phyloP scores from a whole-genome alignment of 208 protist species.

The Balamuthia mandrillaris region DNA sequence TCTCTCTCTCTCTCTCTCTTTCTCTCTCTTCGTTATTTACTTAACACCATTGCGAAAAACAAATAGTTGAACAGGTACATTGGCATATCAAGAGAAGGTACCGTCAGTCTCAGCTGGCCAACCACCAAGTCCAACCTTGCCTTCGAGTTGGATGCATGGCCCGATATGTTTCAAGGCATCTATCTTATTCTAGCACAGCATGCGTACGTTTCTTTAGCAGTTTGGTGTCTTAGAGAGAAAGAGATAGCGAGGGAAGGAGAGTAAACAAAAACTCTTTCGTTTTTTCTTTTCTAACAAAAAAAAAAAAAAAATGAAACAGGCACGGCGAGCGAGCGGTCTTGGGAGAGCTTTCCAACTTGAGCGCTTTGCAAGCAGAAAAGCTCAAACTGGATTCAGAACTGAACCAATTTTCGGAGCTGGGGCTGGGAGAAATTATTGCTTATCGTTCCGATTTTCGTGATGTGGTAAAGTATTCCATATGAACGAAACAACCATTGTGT shows the following conservation, averaged over 20 bases:
- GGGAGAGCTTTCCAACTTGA: slow-evolving; percentile 11
- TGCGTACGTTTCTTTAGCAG: too few species aligned
- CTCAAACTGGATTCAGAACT: too few species aligned
- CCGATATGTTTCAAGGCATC: slow-evolving; percentile 32
- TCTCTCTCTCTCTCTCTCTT: too few species aligned
- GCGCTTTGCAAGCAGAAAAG: slow-evolving; percentile 3
- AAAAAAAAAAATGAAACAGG: neutral
- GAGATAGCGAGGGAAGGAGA: too few species aligned
- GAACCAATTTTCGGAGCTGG: too few species aligned
- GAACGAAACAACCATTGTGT: too few species aligned
- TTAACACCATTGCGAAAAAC: too few species aligned
- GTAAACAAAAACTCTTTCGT: too few species aligned
- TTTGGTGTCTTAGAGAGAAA: too few species aligned
- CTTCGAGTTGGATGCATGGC: slow-evolving; percentile 10
- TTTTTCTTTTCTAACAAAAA: neutral
- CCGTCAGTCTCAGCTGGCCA: slow-evolving; percentile 18
- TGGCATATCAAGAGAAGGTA: slow-evolving; percentile 23
- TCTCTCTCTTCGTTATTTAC: too few species aligned
- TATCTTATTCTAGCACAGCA: slow-evolving; percentile 10
- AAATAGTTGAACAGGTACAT: slow-evolving; percentile 22
- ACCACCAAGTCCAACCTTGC: neutral
- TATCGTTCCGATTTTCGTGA: neutral
- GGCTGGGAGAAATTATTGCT: too few species aligned
- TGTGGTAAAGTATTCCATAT: too few species aligned
- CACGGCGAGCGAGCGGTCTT: slow-evolving; percentile 29